phyloP scores from a whole-genome alignment of 768 basidiomycete genomes.

The Tremella fuciformis region DNA sequence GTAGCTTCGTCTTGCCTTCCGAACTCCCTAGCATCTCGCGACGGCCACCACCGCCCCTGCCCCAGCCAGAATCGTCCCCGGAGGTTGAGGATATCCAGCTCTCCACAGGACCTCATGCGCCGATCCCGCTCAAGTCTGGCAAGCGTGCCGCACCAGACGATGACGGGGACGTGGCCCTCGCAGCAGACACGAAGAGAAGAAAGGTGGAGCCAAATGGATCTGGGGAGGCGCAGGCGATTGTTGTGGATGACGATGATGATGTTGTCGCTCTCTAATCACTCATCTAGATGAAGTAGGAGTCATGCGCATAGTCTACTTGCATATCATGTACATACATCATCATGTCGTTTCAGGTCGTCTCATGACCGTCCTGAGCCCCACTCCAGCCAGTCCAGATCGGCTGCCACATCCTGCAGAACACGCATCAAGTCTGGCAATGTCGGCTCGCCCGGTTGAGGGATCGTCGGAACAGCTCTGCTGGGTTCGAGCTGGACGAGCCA shows the following conservation, averaged over 20 bases:
- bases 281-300: not conserved
- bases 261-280: conserved; percentile 30
- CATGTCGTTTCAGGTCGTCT: not conserved
- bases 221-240: conserved; percentile 15
- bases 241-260: conserved; percentile 34
- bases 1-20: conserved; percentile 3
- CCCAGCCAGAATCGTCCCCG: not conserved
- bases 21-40: conserved; percentile 8
- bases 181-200: conserved; percentile 20
- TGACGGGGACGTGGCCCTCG: conserved; percentile 28
- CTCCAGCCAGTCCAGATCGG: conserved; percentile 29
- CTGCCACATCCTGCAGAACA: conserved; percentile 30
- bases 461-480: conserved; percentile 28
- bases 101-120: not conserved
- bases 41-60: not conserved
- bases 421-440: conserved; percentile 27
- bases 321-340: not conserved
- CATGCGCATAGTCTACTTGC: not conserved
- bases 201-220: conserved; percentile 9
- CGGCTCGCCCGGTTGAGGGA: conserved; percentile 19
- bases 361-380: conserved; percentile 26
- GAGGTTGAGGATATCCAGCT: conserved; percentile 6
- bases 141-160: conserved; percentile 37
- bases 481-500: conserved; percentile 35
- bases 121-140: conserved; percentile 8